phyloP scores from a whole-genome alignment of 176 grass and related monocot genomes.

The Oryza glumipatula region DNA sequence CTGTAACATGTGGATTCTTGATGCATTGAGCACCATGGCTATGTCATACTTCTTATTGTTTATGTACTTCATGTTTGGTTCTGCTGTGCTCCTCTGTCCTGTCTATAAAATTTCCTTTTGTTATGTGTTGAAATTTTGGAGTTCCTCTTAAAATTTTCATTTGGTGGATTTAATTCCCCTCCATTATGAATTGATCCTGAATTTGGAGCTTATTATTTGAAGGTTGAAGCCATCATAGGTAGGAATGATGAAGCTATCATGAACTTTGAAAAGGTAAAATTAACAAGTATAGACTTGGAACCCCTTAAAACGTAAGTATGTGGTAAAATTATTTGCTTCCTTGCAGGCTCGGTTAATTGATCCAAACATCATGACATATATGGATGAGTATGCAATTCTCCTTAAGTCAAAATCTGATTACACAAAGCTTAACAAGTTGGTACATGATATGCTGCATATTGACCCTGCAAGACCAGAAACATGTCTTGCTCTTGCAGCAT shows the following conservation, averaged over 20 bases:
- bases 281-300: slow-evolving; percentile 37
- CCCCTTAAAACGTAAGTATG: background rate
- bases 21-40: background rate
- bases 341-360: slow-evolving; percentile 79
- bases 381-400: slow-evolving; percentile 99
- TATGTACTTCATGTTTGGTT: slow-evolving; percentile 23
- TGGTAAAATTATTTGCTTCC: slow-evolving; percentile 19
- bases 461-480: slow-evolving; percentile 88
- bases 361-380: slow-evolving; percentile 81
- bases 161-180: slow-evolving; percentile 22
- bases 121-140: slow-evolving; percentile 2
- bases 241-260: slow-evolving; percentile 90
- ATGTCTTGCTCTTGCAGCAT: slow-evolving; percentile 87
- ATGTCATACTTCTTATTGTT: slow-evolving; percentile 12
- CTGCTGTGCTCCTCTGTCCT: background rate
- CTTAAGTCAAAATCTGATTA: slow-evolving; percentile 84
- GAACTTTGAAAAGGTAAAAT: slow-evolving; percentile 94
- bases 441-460: slow-evolving; percentile 93
- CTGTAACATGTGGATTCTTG: background rate
- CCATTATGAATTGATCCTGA: slow-evolving; percentile 21
- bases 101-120: background rate
- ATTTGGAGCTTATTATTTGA: slow-evolving; percentile 47
- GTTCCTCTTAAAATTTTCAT: slow-evolving; percentile 16
- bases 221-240: slow-evolving; percentile 93
- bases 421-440: slow-evolving; percentile 89